Evolutionary conservation across 352 stramenopile species (phyloP), one percentile per base, ranked within the genome.

Genomic region (Thalassiosira allenii): DNA sequence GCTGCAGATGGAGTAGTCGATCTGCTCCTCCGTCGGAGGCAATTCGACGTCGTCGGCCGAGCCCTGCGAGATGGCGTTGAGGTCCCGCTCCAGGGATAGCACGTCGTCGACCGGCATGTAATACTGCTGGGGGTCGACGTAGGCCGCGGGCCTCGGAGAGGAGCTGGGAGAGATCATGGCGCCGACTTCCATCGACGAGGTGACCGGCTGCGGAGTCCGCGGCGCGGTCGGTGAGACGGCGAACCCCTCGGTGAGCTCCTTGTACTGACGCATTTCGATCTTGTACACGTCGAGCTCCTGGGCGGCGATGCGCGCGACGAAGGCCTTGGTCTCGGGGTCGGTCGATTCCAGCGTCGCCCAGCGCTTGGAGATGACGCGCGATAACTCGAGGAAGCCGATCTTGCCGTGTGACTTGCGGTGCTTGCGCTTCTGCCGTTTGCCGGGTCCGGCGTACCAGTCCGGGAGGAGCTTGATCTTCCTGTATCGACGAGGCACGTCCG

Each of bases 341-440:
- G 37, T 47, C 12, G 37, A 27, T 32, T 84, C 80, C 9, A 87
- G 34, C n/a, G 40, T 41, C 3, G 79, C 79, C 86, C 86, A 92
- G 30, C 86, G 73, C 14, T 47, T 71, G 14, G 71, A 80, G 57
- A 92, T 89, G 0, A 89, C 57, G 3, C 75, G 75, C 8, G 37
- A 47, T 9, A 90, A 34, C 4, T 79, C 70, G 6, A 81, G 69
- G 52, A 90, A 82, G 27, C 79, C 83, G 51, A 90, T 90, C 64
- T 90, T 90, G 6, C 86, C 86, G 40, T 92, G 86, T 1, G 73
- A 54, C 52, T 90, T 90, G 25, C 86, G 69, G 68, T 92, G 86
- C 33, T 81, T 80, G 27, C 77, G 77, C 44, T 85, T 85, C 23
- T 61, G 37, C 3, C 70, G 51, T 34, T 81, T 81, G 14, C 64